Base-by-base conservation (phyloP, 2,329 filamentous ascomycete genomes). In the Tolypocladium ovalisporum region DNA sequence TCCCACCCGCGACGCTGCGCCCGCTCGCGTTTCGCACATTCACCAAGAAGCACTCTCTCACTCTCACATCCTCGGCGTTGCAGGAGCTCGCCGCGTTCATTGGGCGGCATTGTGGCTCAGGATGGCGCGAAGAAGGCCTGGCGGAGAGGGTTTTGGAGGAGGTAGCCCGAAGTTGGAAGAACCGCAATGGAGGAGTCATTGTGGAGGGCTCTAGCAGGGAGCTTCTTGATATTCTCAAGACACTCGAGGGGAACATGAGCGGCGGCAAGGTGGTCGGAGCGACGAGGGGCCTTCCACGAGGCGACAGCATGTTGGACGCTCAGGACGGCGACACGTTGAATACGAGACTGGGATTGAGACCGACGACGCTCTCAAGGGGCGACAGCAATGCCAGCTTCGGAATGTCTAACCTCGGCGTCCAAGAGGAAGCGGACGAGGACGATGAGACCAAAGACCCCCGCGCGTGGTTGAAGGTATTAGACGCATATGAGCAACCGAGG, bases 1-100 rank as follows among this genome's bases (percentile, higher is more conserved):
- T 99, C 5, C 92, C 93, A 4, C 89, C 92, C 0, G 84, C 90
- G 12, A 95, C 89, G 0, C 76, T 99, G 44, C 82, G 95, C 61
- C 93, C 94, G 2, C 79, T 97, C 24, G 95, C 94, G 10, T 97
- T 99, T 68, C 85, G 94, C 52, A 95, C 90, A 0, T 96, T 99
- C 63, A 99, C 94, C 2, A 97, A 97, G 73, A 99, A 97, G 68
- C 90, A 99, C 74, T 95, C 93, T 65, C 78, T 99, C 57, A 97
- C 92, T 0, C 83, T 99, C 56, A 92, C 89, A 9, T 94, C 93
- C 0, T 85, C 91, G 0, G 90, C 94, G 0, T 77, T 99, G 6
- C 86, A 93, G 70, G 84, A 89, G 52, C 79, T 99, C 36, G 92
- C 94, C 24, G 81, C 83, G 1, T 99, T 99, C 70, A 88, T 99